Percentiles rank a stretch among this genome's conserved stretches.
Evolutionary conservation across 2,329 filamentous ascomycete species (phyloP).

Genomic region (Neonectria magnoliae): DNA sequence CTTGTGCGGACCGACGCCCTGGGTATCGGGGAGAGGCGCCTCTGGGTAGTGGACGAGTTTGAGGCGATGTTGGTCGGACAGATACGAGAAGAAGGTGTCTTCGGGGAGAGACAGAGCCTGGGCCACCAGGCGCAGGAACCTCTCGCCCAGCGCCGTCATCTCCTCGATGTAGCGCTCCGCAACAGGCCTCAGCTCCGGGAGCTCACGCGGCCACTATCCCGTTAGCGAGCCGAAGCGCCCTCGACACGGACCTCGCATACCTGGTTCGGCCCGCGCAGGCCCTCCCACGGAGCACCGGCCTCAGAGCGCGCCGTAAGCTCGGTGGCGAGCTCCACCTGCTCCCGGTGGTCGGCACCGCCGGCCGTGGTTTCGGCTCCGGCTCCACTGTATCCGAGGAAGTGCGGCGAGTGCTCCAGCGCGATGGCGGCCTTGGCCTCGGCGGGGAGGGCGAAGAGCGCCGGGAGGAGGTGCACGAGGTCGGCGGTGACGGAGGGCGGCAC

Average conservation of each 20-base stretch:
- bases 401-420: slow-evolving; percentile 63
- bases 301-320: slow-evolving; percentile 56
- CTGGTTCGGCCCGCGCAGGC: slow-evolving; percentile 60
- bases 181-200: slow-evolving; percentile 48
- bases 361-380: slow-evolving; percentile 66
- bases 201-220: slow-evolving; percentile 53
- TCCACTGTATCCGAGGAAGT: slow-evolving; percentile 69
- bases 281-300: slow-evolving; percentile 51
- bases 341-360: slow-evolving; percentile 60
- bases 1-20: slow-evolving; percentile 71
- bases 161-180: slow-evolving; percentile 62
- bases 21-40: slow-evolving; percentile 38
- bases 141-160: slow-evolving; percentile 60
- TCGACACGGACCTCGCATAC: slow-evolving; percentile 40
- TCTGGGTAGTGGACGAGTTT: slow-evolving; percentile 66
- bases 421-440: slow-evolving; percentile 51
- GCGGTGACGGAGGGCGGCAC: slow-evolving; percentile 50
- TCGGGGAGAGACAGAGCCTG: slow-evolving; percentile 61
- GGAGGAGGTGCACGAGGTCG: slow-evolving; percentile 53
- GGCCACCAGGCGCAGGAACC: slow-evolving; percentile 66
- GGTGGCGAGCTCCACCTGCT: slow-evolving; percentile 70
- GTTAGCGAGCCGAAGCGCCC: neutral
- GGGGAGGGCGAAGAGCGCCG: slow-evolving; percentile 55
- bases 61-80: slow-evolving; percentile 67
- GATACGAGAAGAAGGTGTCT: slow-evolving; percentile 61